These are phyloP conservation scores for Biscutella auriculata DNA, from an alignment of 441 rosid species.

Conservation along the genomic window DNA sequence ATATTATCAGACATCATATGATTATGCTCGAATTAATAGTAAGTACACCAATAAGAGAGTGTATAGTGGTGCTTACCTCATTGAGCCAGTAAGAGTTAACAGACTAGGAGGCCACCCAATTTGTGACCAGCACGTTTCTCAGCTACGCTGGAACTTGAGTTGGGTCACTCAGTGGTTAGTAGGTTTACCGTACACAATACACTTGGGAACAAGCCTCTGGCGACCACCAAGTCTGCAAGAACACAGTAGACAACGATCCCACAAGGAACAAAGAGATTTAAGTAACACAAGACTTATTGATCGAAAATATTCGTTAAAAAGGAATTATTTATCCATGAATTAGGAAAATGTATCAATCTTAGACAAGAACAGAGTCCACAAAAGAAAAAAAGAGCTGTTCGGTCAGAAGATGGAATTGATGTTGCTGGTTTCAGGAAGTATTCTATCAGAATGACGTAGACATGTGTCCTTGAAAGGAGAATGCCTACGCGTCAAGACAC, in stretches of 20 bases:
- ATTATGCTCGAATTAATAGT: background rate
- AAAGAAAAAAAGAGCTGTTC: constrained; percentile 21
- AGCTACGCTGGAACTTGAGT: constrained; percentile 89
- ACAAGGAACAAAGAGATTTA: background rate
- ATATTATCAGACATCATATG: background rate
- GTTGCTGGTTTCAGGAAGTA: constrained; percentile 44
- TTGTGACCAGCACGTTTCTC: constrained; percentile 98
- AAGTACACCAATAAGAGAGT: background rate
- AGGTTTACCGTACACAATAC: constrained; percentile 97
- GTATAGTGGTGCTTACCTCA: constrained; percentile 38
- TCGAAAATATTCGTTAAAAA: background rate
- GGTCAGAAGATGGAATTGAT: constrained; percentile 29
- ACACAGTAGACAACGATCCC: constrained; percentile 86
- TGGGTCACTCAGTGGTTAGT: constrained; percentile 99
- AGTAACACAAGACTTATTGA: background rate
- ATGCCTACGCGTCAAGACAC: constrained; percentile 22
- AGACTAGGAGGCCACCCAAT: constrained; percentile 82
- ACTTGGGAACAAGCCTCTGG: constrained; percentile 93
- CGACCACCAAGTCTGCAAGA: constrained; percentile 95
- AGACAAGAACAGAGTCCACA: constrained; percentile 32
- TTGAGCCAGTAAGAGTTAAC: constrained; percentile 95
- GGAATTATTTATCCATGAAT: background rate
- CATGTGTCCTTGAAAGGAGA: constrained; percentile 7
- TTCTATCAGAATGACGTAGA: constrained; percentile 21
- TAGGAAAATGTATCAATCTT: constrained; percentile 18